phyloP scores from a whole-genome alignment of 2,329 filamentous ascomycete genomes.

The Juglanconis juglandina region DNA sequence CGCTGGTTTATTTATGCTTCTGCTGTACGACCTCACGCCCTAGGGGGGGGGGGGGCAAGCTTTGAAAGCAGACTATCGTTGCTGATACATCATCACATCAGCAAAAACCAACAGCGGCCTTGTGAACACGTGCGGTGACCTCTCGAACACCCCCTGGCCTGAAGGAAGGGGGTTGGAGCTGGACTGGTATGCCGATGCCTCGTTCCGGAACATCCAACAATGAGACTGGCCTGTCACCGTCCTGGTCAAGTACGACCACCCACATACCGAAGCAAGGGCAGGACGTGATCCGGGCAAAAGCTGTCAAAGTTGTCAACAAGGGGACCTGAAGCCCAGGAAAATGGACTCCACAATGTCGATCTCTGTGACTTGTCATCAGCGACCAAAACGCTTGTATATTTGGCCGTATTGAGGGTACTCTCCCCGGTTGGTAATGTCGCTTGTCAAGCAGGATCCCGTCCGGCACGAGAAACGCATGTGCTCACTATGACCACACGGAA shows the following conservation, averaged over 20 bases:
- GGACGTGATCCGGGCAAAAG: background rate
- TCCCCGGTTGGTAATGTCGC: constrained; percentile 7
- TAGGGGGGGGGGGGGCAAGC: background rate
- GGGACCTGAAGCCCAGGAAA: background rate
- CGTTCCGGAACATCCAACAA: background rate
- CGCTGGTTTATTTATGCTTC: constrained; percentile 1
- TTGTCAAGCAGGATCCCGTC: constrained; percentile 9
- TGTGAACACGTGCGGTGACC: background rate
- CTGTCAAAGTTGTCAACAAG: background rate
- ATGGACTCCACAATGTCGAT: background rate
- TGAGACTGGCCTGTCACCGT: background rate
- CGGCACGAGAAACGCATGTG: background rate
- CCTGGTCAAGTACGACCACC: background rate
- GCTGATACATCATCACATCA: constrained; percentile 10
- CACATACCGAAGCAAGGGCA: background rate
- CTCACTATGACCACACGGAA: background rate
- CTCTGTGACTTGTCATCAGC: constrained; percentile 2
- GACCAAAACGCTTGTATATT: background rate
- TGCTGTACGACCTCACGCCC: background rate
- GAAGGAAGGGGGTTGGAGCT: background rate
- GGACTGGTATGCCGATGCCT: background rate
- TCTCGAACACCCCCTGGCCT: background rate
- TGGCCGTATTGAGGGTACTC: background rate
- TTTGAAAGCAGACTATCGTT: background rate
- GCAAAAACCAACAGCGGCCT: background rate